These are phyloP conservation scores for Gracilariopsis chorda DNA, from an alignment of 23 red algal genomes.

Conservation along the genomic window DNA sequence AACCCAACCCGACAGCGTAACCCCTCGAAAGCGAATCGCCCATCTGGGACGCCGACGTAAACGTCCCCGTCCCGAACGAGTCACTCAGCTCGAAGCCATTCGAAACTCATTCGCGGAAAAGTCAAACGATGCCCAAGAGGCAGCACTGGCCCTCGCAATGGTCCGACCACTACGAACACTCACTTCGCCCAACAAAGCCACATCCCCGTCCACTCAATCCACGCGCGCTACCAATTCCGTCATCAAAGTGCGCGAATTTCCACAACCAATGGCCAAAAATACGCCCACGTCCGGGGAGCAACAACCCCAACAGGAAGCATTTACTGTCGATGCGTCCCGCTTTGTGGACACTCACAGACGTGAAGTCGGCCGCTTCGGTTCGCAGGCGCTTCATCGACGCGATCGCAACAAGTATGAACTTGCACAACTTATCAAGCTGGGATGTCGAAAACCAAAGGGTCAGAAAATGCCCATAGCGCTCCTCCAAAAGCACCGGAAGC, in stretches of 20 bases:
- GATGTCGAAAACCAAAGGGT: constrained; percentile 29
- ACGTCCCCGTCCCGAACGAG: background rate
- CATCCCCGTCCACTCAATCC: background rate
- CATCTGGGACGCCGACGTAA: too few species aligned
- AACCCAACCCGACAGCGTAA: background rate
- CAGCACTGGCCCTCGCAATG: background rate
- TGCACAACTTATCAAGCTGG: constrained; percentile 4
- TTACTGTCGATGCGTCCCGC: background rate
- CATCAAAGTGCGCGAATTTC: background rate
- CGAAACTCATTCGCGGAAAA: background rate
- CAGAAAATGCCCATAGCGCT: constrained; percentile 51
- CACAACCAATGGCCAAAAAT: background rate
- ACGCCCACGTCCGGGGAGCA: background rate
- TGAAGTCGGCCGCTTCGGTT: constrained; percentile 41
- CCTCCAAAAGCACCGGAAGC: constrained; percentile 29
- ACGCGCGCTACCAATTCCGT: background rate
- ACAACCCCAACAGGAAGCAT: background rate
- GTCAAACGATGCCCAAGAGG: background rate
- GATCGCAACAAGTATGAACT: background rate
- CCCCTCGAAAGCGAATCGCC: background rate
- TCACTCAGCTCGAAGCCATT: background rate
- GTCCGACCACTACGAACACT: background rate
- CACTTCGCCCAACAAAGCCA: background rate
- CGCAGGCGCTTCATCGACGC: constrained; percentile 14
- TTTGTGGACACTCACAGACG: constrained; percentile 41